Evolutionary conservation across 2,329 filamentous ascomycete genomes (phyloP).

Genomic region (Trichophyton benhamiae): DNA sequence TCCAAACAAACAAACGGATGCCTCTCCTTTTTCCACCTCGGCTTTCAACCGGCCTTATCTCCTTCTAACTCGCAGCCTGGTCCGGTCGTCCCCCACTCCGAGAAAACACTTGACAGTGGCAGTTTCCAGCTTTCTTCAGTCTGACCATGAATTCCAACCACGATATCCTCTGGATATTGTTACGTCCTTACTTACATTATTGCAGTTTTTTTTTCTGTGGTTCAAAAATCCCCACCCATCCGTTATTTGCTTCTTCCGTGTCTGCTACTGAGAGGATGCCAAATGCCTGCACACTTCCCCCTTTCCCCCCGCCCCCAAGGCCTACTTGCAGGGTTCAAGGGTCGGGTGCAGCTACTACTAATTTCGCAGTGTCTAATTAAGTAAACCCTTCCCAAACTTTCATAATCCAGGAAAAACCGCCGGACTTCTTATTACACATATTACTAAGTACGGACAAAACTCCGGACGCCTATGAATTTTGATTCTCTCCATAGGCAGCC

Average conservation of each 20-base stretch:
- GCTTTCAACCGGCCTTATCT: neutral
- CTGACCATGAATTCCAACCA: neutral
- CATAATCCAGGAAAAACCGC: neutral
- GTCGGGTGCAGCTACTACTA: neutral
- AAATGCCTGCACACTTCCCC: neutral
- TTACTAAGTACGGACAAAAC: slow-evolving; percentile 1
- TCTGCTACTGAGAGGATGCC: neutral
- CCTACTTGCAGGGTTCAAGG: slow-evolving; percentile 1
- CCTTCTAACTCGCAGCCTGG: neutral
- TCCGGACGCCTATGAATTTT: neutral
- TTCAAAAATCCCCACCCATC: neutral
- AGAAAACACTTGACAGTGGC: neutral
- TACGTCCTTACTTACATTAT: neutral
- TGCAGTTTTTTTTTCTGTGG: neutral
- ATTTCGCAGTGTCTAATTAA: slow-evolving; percentile 4
- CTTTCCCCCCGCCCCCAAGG: neutral
- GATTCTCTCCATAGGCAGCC: neutral
- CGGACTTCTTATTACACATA: neutral
- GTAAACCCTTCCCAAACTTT: neutral
- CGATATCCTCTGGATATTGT: neutral
- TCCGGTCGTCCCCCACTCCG: neutral
- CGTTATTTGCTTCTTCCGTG: neutral
- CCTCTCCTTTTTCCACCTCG: neutral
- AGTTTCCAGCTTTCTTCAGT: neutral
- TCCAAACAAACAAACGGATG: neutral